These are phyloP conservation scores for Botrytis fabae DNA, from an alignment of 2,329 filamentous ascomycete genomes.

Conservation along the genomic window DNA sequence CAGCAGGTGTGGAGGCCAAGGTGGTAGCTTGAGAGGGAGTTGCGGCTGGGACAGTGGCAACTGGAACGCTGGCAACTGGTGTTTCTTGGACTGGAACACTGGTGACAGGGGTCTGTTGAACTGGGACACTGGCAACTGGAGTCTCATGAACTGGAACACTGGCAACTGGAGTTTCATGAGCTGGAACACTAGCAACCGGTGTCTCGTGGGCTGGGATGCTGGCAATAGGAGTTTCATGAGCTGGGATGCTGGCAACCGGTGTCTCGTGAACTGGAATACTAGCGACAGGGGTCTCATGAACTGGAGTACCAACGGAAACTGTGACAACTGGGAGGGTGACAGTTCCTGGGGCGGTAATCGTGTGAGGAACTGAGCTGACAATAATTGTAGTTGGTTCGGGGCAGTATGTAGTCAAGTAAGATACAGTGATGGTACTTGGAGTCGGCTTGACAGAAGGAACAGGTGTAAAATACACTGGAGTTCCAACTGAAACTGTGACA, in stretches of 20 bases:
- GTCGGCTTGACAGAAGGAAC: slow-evolving; percentile 5
- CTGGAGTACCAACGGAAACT: slow-evolving; percentile 16
- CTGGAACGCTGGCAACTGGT: background rate
- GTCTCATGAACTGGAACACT: background rate
- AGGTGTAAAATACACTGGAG: background rate
- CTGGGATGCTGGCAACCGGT: slow-evolving; percentile 15
- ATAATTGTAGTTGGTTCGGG: slow-evolving; percentile 26
- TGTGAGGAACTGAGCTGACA: slow-evolving; percentile 31
- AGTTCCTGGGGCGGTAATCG: slow-evolving; percentile 26
- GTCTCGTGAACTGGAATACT: background rate
- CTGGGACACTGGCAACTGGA: background rate
- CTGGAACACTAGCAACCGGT: background rate
- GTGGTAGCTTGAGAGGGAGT: slow-evolving; percentile 1
- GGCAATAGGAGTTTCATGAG: background rate
- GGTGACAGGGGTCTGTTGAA: background rate
- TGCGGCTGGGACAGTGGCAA: background rate
- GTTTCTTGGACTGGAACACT: background rate
- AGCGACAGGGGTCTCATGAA: background rate
- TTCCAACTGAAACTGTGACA: slow-evolving; percentile 22
- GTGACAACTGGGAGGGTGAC: slow-evolving; percentile 29
- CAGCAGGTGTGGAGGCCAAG: slow-evolving; percentile 5
- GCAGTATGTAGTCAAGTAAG: slow-evolving; percentile 19
- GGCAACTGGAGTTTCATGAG: background rate
- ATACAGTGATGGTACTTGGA: slow-evolving; percentile 18
- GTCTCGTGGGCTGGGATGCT: background rate